These are phyloP conservation scores for Chrysoporthe cubensis DNA, from an alignment of 2,329 filamentous ascomycete species.

Conservation along the genomic window DNA sequence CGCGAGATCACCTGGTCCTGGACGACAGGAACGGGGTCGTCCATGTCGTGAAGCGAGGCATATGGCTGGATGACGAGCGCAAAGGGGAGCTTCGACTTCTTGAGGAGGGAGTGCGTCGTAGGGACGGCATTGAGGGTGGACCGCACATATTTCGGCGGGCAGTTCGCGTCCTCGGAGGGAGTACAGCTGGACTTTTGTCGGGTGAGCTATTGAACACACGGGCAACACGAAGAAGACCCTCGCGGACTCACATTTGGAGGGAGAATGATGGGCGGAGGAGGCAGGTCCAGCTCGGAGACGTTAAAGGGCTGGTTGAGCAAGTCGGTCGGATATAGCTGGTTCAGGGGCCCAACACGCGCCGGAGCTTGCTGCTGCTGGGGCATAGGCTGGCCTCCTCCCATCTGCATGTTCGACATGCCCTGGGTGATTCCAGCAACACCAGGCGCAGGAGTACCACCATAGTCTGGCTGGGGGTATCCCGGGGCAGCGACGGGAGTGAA, in stretches of 20 bases:
- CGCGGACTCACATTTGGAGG: slow-evolving; percentile 79
- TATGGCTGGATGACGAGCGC: slow-evolving; percentile 97
- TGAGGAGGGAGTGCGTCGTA: slow-evolving; percentile 87
- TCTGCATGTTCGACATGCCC: slow-evolving; percentile 83
- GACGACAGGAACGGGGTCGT: slow-evolving; percentile 88
- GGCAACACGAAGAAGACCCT: neutral
- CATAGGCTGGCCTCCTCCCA: slow-evolving; percentile 65
- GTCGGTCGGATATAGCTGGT: slow-evolving; percentile 91
- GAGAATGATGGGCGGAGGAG: slow-evolving; percentile 87
- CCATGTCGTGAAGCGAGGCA: slow-evolving; percentile 86
- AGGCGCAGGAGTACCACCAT: slow-evolving; percentile 34
- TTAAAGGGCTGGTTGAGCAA: slow-evolving; percentile 92
- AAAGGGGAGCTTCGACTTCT: slow-evolving; percentile 95
- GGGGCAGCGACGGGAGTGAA: slow-evolving; percentile 63
- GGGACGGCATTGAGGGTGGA: slow-evolving; percentile 95
- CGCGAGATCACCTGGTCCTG: slow-evolving; percentile 97
- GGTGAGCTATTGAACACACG: slow-evolving; percentile 17
- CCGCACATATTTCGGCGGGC: slow-evolving; percentile 89
- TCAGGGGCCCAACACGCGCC: slow-evolving; percentile 61
- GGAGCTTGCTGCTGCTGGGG: slow-evolving; percentile 55
- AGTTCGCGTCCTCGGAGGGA: slow-evolving; percentile 88
- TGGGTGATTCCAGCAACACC: slow-evolving; percentile 75
- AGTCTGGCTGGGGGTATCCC: slow-evolving; percentile 63
- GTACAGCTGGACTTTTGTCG: slow-evolving; percentile 77
- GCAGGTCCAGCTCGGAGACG: slow-evolving; percentile 86